Conservation (phyloP, 2,329 filamentous ascomycete species). For the Monosporascus sp. region DNA sequence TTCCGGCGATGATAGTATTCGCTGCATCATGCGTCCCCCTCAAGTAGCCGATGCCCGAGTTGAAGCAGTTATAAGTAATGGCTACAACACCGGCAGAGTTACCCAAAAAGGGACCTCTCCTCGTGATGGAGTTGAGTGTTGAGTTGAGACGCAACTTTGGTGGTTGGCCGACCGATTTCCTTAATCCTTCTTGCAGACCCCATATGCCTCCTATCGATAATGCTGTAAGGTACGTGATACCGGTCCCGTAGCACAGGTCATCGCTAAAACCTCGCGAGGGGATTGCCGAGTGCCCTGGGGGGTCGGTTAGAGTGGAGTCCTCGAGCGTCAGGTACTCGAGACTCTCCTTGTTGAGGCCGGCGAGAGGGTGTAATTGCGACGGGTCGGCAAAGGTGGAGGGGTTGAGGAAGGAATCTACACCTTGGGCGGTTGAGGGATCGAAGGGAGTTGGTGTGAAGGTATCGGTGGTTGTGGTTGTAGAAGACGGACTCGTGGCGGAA, state of each 20-base stretch:
- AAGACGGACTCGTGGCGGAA: conserved; percentile 37
- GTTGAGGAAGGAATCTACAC: conserved; percentile 82
- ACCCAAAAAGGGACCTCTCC: conserved; percentile 88
- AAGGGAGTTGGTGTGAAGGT: conserved; percentile 54
- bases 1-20: conserved; percentile 83
- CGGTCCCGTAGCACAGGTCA: conserved; percentile 95
- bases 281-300: conserved; percentile 83
- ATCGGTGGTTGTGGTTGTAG: conserved; percentile 41
- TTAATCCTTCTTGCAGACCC: conserved; percentile 86
- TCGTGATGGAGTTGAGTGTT: conserved; percentile 88
- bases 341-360: conserved; percentile 85
- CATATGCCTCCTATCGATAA: conserved; percentile 81
- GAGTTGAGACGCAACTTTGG: conserved; percentile 92
- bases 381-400: conserved; percentile 76
- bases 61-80: conserved; percentile 92
- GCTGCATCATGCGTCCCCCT: conserved; percentile 83
- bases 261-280: conserved; percentile 97
- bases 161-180: conserved; percentile 67
- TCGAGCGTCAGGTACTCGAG: conserved; percentile 95
- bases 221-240: conserved; percentile 86
- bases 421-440: conserved; percentile 67
- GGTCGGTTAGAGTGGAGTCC: conserved; percentile 79
- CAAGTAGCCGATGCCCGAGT: conserved; percentile 73
- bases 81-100: conserved; percentile 95
- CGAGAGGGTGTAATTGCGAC: conserved; percentile 83